These are phyloP conservation scores for Barbatosphaeria neglecta DNA, from an alignment of 495 filamentous ascomycete species.

Conservation along the genomic window DNA sequence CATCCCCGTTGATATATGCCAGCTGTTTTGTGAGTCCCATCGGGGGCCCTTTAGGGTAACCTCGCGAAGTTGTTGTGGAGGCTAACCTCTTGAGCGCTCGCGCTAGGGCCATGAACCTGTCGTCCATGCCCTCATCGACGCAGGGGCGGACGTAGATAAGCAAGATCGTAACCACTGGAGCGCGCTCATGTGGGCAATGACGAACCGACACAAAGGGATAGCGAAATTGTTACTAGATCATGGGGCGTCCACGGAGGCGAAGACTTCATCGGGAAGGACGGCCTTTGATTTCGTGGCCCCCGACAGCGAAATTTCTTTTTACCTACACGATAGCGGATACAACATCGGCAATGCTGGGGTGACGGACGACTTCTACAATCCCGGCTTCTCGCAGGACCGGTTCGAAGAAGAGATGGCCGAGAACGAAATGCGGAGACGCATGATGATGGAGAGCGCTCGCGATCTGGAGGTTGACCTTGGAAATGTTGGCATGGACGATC, in stretches of 20 bases:
- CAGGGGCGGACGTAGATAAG: conserved; percentile 81
- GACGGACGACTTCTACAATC: conserved; percentile 91
- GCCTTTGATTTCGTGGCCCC: conserved; percentile 92
- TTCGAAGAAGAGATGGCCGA: conserved; percentile 98
- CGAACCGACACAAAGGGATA: conserved; percentile 91
- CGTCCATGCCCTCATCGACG: conserved; percentile 70
- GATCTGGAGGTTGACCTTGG: conserved; percentile 96
- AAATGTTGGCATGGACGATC: conserved; percentile 90
- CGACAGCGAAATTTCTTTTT: conserved; percentile 92
- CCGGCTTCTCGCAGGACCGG: conserved; percentile 79
- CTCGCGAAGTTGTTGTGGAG: too few relatives aligned
- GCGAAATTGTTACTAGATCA: conserved; percentile 84
- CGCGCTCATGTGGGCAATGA: conserved; percentile 99
- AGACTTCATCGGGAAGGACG: conserved; percentile 87
- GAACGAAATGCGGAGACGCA: conserved; percentile 85
- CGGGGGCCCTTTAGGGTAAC: too few relatives aligned
- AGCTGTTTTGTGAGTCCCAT: conserved; percentile 98
- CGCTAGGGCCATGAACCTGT: conserved; percentile 80
- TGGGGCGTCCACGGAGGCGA: conserved; percentile 89
- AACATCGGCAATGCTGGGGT: conserved; percentile 75
- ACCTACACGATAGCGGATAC: conserved; percentile 88
- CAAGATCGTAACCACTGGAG: conserved; percentile 97
- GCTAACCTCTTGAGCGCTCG: too few relatives aligned
- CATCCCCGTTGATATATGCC: conserved; percentile 89
- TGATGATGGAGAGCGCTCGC: conserved; percentile 99